These are phyloP conservation scores for Persicaria maculosa DNA, from an alignment of 148 eudicot species.

Conservation along the genomic window DNA sequence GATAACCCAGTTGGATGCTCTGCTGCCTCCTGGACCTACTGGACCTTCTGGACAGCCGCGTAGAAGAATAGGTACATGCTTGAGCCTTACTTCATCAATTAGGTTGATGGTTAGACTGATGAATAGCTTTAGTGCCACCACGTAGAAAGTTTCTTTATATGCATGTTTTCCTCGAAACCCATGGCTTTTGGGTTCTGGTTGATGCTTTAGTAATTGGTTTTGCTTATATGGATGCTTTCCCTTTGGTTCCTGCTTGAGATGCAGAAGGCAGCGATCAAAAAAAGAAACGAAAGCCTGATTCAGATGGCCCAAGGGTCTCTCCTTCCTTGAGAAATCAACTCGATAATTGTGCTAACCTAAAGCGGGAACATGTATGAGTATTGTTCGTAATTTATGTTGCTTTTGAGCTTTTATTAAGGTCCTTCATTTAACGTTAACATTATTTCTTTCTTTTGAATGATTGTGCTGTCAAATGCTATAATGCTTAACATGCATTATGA, in stretches of 20 bases:
- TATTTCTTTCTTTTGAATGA: too few relatives aligned
- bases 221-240: too few relatives aligned
- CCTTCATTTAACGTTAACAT: too few relatives aligned
- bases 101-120: too few relatives aligned
- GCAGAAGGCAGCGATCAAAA: constrained; percentile 85
- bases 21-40: constrained; percentile 55
- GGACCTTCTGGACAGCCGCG: constrained; percentile 42
- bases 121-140: neutral
- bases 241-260: neutral
- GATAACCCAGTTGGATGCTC: constrained; percentile 49
- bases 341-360: constrained; percentile 65
- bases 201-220: too few relatives aligned
- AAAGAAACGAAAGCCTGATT: constrained; percentile 56
- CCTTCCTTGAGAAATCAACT: constrained; percentile 67
- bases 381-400: too few relatives aligned
- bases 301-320: constrained; percentile 54
- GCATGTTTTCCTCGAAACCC: neutral
- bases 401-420: too few relatives aligned
- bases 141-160: neutral
- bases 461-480: too few relatives aligned
- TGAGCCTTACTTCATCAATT: too few relatives aligned
- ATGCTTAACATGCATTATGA: too few relatives aligned
- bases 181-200: neutral
- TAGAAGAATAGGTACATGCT: constrained; percentile 46
- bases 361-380: constrained; percentile 77